Base-by-base conservation (phyloP, 2,329 filamentous ascomycete genomes). In the Alternaria panax region DNA sequence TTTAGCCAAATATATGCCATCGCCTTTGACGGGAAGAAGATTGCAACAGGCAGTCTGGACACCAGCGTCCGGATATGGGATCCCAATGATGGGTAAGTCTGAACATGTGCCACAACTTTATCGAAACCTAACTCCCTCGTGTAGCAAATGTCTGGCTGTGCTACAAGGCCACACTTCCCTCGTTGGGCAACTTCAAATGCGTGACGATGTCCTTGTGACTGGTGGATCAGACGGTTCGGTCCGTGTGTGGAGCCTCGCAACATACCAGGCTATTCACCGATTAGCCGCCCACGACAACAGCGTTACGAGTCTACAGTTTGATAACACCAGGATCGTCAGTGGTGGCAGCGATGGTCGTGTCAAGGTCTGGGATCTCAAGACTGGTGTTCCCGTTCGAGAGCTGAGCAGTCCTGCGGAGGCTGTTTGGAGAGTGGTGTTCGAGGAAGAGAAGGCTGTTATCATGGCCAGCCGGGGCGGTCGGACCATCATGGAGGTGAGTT, bases 1-100 rank as follows among this genome's bases (percentile, higher is more conserved):
- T 99, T 97, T 80, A 98, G 94, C 75, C 95, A 99, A 76, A 99
- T 99, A 59, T 99, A 99, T 76, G 95, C 95, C 20, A 96, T 99
- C 75, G 95, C 95, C 1, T 99, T 98, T 79, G 95, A 99, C 75
- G 95, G 95, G 38, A 89, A 90, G 68, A 87, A 93, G 64, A 93
- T 99, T 58, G 94, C 96, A 34, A 99, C 95, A 9, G 95, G 95
- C 51, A 97, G 93, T 78, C 82, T 99, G 62, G 95, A 99, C 79
- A 99, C 95, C 4, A 97, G 94, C 70, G 94, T 99, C 25, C 86
- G 95, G 65, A 96, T 99, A 63, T 99, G 95, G 95, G 93, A 99
- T 82, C 92, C 92, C 25, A 87, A 85, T 50, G 92, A 92, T 70
- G 93, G 93, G 90, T 92, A 83, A 80, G 88, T 82, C 67, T 50